Conservation (phyloP, 441 rosid genomes). For the Pelargonium myrrhifolium region DNA sequence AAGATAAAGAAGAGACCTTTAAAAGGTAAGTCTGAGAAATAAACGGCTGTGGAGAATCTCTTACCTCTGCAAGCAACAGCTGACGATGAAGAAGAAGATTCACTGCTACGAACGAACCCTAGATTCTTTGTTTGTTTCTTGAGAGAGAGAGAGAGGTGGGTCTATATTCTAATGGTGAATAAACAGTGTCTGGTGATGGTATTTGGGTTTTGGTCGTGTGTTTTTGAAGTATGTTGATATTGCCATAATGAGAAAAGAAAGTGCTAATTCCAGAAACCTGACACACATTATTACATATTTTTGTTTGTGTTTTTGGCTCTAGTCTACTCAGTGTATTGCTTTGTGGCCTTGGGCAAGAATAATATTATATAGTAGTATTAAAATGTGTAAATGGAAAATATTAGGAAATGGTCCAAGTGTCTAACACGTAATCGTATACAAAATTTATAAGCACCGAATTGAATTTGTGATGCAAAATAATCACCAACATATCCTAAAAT, state of each 20-base stretch:
- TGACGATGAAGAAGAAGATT: conserved; percentile 25
- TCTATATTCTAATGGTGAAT: too few relatives aligned
- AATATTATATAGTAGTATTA: too few relatives aligned
- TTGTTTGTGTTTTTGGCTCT: too few relatives aligned
- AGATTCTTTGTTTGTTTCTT: conserved; percentile 18
- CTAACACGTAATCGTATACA: too few relatives aligned
- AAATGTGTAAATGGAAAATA: too few relatives aligned
- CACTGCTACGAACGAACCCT: conserved; percentile 34
- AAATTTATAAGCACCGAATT: too few relatives aligned
- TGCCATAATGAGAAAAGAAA: not conserved
- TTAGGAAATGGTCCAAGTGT: too few relatives aligned
- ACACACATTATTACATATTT: too few relatives aligned
- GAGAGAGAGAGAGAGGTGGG: conserved; percentile 5
- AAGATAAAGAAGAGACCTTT: not conserved
- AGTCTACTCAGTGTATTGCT: too few relatives aligned
- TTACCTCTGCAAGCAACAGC: conserved; percentile 17
- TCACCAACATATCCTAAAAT: too few relatives aligned
- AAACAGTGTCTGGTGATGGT: not conserved
- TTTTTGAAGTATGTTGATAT: not conserved
- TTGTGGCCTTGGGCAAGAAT: too few relatives aligned
- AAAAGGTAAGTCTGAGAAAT: not conserved
- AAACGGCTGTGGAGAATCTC: conserved; percentile 8
- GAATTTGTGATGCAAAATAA: too few relatives aligned
- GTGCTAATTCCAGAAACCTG: conserved; percentile 3
- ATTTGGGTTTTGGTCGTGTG: not conserved